A percentile compares a stretch with the other conserved stretches of the same genome.
Conservation (phyloP, 2,329 filamentous ascomycete genomes). For the Samsoniella hepiali region DNA sequence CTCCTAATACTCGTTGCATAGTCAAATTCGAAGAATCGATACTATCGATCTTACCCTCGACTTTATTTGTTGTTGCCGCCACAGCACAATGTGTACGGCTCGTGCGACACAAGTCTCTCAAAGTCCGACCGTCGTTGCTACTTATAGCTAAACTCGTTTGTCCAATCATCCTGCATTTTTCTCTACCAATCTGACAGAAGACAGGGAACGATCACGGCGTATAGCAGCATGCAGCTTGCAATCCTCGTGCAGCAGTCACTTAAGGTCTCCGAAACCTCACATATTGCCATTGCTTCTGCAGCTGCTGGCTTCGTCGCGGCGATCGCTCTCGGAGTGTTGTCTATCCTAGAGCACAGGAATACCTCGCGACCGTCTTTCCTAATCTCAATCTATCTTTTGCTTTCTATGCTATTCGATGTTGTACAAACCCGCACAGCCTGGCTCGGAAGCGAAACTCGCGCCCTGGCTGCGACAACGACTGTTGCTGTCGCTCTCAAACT, state of each 20-base stretch:
- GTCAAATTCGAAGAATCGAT: background rate
- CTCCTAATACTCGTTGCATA: background rate
- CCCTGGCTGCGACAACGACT: background rate
- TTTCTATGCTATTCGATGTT: constrained; percentile 12
- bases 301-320: background rate
- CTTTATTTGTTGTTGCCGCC: constrained; percentile 4
- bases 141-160: background rate
- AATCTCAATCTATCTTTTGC: constrained; percentile 5
- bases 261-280: background rate
- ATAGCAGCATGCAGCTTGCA: background rate
- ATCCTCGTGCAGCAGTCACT: constrained; percentile 1
- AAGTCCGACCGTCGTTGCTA: background rate
- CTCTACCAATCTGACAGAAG: background rate
- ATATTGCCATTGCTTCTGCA: background rate
- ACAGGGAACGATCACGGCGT: background rate
- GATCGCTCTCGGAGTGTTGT: background rate
- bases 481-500: background rate
- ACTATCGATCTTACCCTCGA: constrained; percentile 17
- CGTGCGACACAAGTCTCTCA: background rate
- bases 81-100: background rate
- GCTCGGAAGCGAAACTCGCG: background rate
- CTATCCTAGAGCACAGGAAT: constrained; percentile 3
- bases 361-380: constrained; percentile 12
- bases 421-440: constrained; percentile 5
- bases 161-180: background rate